Evolutionary conservation across 371 early-diverging fungal genomes (phyloP), one percentile per base, ranked within the genome.

Genomic region (Apophysomyces ossiformis): DNA sequence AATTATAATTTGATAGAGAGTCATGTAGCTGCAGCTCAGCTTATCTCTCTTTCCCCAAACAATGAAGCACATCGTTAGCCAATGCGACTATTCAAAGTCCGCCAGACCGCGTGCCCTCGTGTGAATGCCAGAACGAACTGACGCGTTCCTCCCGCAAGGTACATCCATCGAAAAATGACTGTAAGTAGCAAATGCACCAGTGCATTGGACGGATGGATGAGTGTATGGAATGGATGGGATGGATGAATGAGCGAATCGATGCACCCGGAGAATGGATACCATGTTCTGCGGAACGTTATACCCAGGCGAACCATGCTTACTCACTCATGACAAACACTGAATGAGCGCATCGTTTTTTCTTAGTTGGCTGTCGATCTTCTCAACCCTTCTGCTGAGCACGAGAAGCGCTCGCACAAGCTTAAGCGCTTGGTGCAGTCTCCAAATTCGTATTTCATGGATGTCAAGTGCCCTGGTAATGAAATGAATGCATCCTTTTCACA

Each of bases 361-460:
- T 86, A 96, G 98, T 90, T 98, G 79, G 96, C 96, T 78, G 92
- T 96, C 78, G 99, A 99, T 88, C 94, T 99, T 83, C 92, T 98
- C 70, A 97, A 98, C 91, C 99, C 99, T 67, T 88, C 95, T 74
- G 89, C 89, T 78, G 94, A 95, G 78, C 88, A 90, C 81, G 94
- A 98, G 87, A 90, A 89, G 88, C 89, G 91, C 78, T 85, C 87
- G 79, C 96, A 98, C 95, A 99, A 99, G 92, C 93, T 96, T 70
- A 99, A 99, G 93, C 90, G 99, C 77, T 87, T 99, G 63, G 98
- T 99, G 72, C 98, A 96, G 87, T 90, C 90, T 75, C 96, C 98
- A 73, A 97, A 99, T 93, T 97, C 99, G 47, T 99, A 92, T 92
- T 99, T 99, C 87, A 99, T 99, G 98, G 98, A 99, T 78, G 98